Conservation (phyloP, 2,329 filamentous ascomycete genomes). For the Metarhizium robertsii region DNA sequence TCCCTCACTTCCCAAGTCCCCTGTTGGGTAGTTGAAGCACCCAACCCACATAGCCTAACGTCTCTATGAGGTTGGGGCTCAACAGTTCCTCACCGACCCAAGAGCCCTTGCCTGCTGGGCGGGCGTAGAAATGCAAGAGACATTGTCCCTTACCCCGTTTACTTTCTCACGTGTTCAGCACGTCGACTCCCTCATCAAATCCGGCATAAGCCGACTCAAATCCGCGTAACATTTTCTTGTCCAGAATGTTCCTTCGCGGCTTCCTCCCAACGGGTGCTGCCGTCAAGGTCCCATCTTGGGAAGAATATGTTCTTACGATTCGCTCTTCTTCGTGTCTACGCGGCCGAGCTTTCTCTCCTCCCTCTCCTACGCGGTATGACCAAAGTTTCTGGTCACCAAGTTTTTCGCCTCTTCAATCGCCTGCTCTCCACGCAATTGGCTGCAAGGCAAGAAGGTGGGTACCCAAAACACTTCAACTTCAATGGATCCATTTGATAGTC, state of each 20-base stretch:
- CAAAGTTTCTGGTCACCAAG: background rate
- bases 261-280: too few relatives aligned
- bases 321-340: background rate
- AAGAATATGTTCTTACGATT: too few relatives aligned
- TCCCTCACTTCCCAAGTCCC: background rate
- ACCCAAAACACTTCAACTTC: background rate
- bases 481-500: background rate
- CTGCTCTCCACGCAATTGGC: background rate
- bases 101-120: conserved; percentile 1
- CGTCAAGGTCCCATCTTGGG: too few relatives aligned
- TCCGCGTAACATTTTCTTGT: conserved; percentile 1
- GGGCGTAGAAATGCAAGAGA: conserved; percentile 4
- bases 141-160: background rate
- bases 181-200: conserved; percentile 1
- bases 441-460: background rate
- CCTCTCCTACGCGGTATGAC: background rate
- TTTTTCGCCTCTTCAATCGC: background rate
- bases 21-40: background rate
- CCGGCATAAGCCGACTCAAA: conserved; percentile 4
- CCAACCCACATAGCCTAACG: background rate
- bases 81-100: conserved; percentile 1
- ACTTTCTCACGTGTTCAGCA: conserved; percentile 1
- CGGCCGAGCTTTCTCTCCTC: background rate
- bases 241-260: background rate
- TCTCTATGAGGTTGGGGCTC: background rate